phyloP scores from a whole-genome alignment of 1,284 basidiomycete genomes.

The Ganoderma lucidum region DNA sequence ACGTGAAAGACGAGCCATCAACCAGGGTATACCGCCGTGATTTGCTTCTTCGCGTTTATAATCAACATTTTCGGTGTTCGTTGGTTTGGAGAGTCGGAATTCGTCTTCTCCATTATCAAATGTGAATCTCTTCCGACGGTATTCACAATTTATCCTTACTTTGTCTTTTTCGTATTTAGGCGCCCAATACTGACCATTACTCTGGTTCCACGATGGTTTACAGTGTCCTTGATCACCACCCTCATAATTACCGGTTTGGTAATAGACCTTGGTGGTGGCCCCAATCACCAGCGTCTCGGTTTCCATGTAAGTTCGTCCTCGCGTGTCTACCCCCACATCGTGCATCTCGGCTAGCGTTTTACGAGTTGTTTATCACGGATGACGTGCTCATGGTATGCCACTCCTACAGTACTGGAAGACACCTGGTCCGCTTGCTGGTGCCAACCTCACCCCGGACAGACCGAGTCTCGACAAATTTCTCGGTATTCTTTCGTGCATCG shows the following conservation, averaged over 20 bases:
- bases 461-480: conserved; percentile 67
- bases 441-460: conserved; percentile 53
- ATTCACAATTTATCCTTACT: background rate
- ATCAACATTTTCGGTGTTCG: conserved; percentile 84
- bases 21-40: conserved; percentile 69
- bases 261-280: conserved; percentile 78
- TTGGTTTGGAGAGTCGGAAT: conserved; percentile 61
- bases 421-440: conserved; percentile 65
- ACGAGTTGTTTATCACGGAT: conserved; percentile 1
- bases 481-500: conserved; percentile 70
- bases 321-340: background rate
- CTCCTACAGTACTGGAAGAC: conserved; percentile 69
- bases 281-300: conserved; percentile 62
- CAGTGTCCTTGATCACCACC: conserved; percentile 64
- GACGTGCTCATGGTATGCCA: background rate
- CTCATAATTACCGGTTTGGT: conserved; percentile 72
- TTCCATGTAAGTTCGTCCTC: conserved; percentile 55
- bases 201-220: background rate
- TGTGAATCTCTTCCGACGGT: conserved; percentile 46
- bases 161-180: background rate
- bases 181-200: background rate
- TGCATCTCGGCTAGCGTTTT: background rate
- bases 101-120: conserved; percentile 70
- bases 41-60: conserved; percentile 64
- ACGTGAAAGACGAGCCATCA: conserved; percentile 53